Evolutionary conservation across 192 early-diverging fungal genomes (phyloP).

Genomic region (Dimargaris xerosporica): DNA sequence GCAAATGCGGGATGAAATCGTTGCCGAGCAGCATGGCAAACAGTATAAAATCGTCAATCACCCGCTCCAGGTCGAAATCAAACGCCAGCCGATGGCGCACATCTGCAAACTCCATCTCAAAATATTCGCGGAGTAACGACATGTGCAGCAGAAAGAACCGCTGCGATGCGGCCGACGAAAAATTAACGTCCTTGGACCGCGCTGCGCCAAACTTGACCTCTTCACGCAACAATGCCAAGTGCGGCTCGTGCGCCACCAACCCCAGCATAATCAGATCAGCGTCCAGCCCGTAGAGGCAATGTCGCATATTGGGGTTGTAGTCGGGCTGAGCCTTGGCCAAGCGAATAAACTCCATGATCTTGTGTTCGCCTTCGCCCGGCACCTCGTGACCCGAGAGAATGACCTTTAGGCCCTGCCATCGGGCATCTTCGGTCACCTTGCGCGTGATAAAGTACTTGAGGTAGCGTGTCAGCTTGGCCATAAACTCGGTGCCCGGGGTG

Average conservation of each 20-base stretch:
- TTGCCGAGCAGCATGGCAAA: conserved; percentile 93
- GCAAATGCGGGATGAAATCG: conserved; percentile 92
- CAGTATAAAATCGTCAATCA: conserved; percentile 93
- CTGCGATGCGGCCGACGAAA: conserved; percentile 19
- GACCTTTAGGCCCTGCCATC: conserved; percentile 82
- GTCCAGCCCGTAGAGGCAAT: conserved; percentile 95
- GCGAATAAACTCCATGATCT: conserved; percentile 99
- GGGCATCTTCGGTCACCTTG: conserved; percentile 73
- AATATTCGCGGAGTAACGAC: conserved; percentile 77
- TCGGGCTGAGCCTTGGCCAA: conserved; percentile 60
- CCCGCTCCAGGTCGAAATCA: conserved; percentile 70
- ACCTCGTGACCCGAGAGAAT: conserved; percentile 89
- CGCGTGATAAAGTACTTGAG: conserved; percentile 84
- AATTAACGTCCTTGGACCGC: conserved; percentile 18
- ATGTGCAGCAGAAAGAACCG: conserved; percentile 71
- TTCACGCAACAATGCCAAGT: conserved; percentile 91
- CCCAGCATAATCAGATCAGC: conserved; percentile 98
- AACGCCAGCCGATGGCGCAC: conserved; percentile 20
- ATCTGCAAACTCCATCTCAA: conserved; percentile 70
- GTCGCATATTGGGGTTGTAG: conserved; percentile 77
- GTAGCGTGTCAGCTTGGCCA: conserved; percentile 73
- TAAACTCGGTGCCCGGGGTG: conserved; percentile 94
- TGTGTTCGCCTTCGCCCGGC: conserved; percentile 98
- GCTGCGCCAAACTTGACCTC: conserved; percentile 65
- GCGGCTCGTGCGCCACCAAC: conserved; percentile 87